Base-by-base conservation (phyloP, 129 eudicot genomes). In the Flaveria ramosissima region DNA sequence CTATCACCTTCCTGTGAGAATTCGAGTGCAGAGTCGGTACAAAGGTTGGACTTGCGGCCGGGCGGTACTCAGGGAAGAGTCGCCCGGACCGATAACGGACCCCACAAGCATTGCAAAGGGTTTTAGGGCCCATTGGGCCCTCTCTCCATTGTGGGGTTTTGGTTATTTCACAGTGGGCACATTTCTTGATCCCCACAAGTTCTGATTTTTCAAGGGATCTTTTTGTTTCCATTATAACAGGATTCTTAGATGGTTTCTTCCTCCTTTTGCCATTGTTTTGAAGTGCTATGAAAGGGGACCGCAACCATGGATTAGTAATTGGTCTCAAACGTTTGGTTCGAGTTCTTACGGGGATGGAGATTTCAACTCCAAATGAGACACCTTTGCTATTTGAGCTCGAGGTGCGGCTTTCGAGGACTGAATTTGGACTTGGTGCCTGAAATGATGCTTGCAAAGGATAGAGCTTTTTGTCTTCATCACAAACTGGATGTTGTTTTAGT, bases 71-170 rank as follows among this genome's bases (percentile, higher is more conserved):
- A 0, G 97, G 97, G 59, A 73, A 87, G 82, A 91, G 89, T 4
- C 95, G 86, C 3, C 95, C 92, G 1, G 95, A 85, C n/a, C 93
- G 84, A 76, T 88, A 89, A 0, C 95, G 87, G 74, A 91, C 95
- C 12, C 97, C 97, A 83, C 97, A 91, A 2, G 97, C 97, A 74
- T 91, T 91, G 84, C 97, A 91, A 39, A 91, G 88, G 13, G 97
- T 88, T 76, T 89, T 89, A 4, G 95, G 95, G 1, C 97, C 97
- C 81, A 79, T 46, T 14, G 97, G 96, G 30, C 97, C 97, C 66
- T 90, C 96, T 77, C 97, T 87, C 97, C 97, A 92, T 62, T 87
- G 97, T 20, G 97, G 97, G 51, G 97, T 92, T 80, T 85, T 87
- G 17, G 92, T 87, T 20, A 83, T 79, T 55, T 85, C 89, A 60